phyloP scores from a whole-genome alignment of 352 stramenopile genomes.

The Phytopythium boreale region DNA sequence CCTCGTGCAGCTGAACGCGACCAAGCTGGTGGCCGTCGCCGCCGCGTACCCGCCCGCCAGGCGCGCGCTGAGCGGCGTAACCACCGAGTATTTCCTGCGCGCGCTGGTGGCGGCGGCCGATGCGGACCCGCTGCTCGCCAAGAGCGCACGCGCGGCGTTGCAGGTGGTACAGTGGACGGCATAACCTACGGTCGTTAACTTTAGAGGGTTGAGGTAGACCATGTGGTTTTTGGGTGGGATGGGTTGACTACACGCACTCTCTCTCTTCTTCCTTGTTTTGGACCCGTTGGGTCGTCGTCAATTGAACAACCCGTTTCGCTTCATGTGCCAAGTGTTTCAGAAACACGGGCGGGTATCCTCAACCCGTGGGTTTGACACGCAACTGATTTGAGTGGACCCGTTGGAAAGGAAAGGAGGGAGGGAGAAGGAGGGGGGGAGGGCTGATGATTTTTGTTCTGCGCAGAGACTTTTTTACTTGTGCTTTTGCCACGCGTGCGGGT shows the following conservation, averaged over 20 bases:
- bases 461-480: slow-evolving; percentile 17
- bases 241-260: not conserved
- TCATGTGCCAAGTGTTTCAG: slow-evolving; percentile 19
- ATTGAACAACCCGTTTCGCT: not conserved
- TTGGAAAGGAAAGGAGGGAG: not conserved
- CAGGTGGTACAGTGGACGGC: slow-evolving; percentile 59
- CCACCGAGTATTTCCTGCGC: slow-evolving; percentile 49
- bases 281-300: not conserved
- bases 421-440: not conserved
- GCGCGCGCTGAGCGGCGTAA: slow-evolving; percentile 38
- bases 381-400: slow-evolving; percentile 1
- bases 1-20: slow-evolving; percentile 58
- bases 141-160: slow-evolving; percentile 53
- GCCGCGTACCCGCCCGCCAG: slow-evolving; percentile 55
- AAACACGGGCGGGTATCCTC: not conserved
- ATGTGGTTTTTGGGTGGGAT: not conserved
- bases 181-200: slow-evolving; percentile 8
- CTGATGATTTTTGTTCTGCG: not conserved
- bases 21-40: slow-evolving; percentile 63
- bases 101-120: slow-evolving; percentile 37
- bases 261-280: not conserved
- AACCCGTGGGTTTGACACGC: slow-evolving; percentile 1
- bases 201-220: not conserved
- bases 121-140: slow-evolving; percentile 45
- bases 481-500: slow-evolving; percentile 27